These are phyloP conservation scores for Arthroderma uncinatum DNA, from an alignment of 2,329 filamentous ascomycete species.

Conservation along the genomic window DNA sequence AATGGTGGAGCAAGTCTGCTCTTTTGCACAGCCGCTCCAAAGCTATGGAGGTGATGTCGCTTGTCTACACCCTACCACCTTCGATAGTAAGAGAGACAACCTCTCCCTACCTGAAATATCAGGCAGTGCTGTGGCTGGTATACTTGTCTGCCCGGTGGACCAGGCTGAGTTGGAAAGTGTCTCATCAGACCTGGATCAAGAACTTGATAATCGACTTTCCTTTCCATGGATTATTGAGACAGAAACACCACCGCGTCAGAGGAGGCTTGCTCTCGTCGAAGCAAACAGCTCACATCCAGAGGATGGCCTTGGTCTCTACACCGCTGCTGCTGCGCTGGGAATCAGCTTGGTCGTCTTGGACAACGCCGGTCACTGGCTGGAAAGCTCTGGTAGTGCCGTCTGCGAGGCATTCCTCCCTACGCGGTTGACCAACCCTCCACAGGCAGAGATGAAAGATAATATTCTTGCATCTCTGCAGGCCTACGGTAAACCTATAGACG, in stretches of 20 bases:
- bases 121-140: too few relatives aligned
- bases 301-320: not conserved
- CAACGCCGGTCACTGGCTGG: not conserved
- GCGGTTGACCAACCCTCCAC: not conserved
- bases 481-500: not conserved
- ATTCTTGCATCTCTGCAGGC: not conserved
- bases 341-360: not conserved
- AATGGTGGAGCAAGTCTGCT: too few relatives aligned
- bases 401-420: not conserved
- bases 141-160: too few relatives aligned
- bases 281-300: not conserved
- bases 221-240: not conserved
- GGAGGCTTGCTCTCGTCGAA: not conserved
- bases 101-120: too few relatives aligned
- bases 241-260: not conserved
- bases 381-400: not conserved
- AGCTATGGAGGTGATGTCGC: too few relatives aligned
- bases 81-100: too few relatives aligned
- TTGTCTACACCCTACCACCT: too few relatives aligned
- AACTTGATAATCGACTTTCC: constrained; percentile 3
- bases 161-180: too few relatives aligned
- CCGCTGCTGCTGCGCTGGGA: not conserved
- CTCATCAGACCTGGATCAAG: constrained; percentile 1
- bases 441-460: not conserved
- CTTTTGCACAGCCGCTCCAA: too few relatives aligned